These are phyloP conservation scores for Suhomyces kilbournensis DNA, from an alignment of 805 yeast genomes.

Conservation along the genomic window DNA sequence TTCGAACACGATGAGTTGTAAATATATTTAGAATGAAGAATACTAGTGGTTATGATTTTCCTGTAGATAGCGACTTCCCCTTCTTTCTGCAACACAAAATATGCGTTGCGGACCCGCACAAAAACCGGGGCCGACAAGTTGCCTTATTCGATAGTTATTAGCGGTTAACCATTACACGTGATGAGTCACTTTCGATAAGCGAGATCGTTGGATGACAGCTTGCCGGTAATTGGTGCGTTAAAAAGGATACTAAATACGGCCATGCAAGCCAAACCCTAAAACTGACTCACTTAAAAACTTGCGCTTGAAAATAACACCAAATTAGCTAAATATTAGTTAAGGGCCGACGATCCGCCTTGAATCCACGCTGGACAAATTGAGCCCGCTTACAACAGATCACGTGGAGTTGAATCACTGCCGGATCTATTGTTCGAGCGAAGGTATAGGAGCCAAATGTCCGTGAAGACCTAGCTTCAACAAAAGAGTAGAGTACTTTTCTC, in stretches of 20 bases:
- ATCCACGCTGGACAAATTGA: background rate
- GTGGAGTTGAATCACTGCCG: background rate
- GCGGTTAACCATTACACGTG: background rate
- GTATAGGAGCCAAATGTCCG: background rate
- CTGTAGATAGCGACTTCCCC: background rate
- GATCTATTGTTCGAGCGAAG: background rate
- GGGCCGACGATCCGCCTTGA: background rate
- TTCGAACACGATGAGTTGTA: slow-evolving; percentile 11
- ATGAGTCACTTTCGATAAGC: background rate
- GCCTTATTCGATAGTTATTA: background rate
- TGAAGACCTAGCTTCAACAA: background rate
- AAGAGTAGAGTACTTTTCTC: background rate
- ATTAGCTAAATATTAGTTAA: background rate
- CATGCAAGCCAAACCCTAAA: background rate
- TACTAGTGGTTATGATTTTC: background rate
- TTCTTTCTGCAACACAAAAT: background rate
- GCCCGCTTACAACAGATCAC: slow-evolving; percentile 5
- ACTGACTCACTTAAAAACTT: background rate
- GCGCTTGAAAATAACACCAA: background rate
- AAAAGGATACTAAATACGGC: background rate
- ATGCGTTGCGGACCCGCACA: background rate
- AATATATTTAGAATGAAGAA: background rate
- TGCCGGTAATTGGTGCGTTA: background rate
- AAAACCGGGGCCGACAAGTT: background rate
- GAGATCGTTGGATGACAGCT: background rate